Percentiles rank a stretch among this genome's conserved stretches.
Conservation (phyloP, 75 land plant genomes). For the Picea sitchensis region DNA sequence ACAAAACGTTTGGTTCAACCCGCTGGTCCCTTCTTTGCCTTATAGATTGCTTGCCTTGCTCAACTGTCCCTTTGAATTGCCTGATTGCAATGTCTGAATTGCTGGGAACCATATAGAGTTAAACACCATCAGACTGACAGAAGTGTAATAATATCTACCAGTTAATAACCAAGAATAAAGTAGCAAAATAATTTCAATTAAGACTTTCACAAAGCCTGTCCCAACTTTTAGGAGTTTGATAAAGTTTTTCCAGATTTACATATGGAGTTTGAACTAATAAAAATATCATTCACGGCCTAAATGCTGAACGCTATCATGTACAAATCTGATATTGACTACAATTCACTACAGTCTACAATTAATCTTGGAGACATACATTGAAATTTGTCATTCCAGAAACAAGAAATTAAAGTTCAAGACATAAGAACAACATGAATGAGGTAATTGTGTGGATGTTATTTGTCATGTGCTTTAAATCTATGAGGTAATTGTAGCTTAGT, state of each 20-base stretch:
- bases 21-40: conserved; percentile 12
- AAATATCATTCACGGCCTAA: neutral
- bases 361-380: neutral
- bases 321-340: neutral
- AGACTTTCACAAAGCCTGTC: neutral
- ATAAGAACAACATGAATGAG: neutral
- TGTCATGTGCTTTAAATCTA: no score
- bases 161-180: neutral
- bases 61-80: conserved; percentile 51
- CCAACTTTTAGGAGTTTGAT: neutral
- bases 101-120: conserved; percentile 29
- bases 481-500: no score
- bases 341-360: neutral
- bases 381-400: neutral
- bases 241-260: neutral
- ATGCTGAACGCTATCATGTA: neutral
- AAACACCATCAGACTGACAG: neutral
- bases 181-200: neutral
- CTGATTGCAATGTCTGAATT: conserved; percentile 71
- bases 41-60: conserved; percentile 9
- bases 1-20: conserved; percentile 41
- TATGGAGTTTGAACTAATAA: no score
- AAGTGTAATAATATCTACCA: neutral
- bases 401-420: neutral
- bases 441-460: no score